Percentiles rank a stretch among this genome's conserved stretches.
phyloP scores from a whole-genome alignment of 441 rosid genomes.

The Euphorbia schlechtendalii region DNA sequence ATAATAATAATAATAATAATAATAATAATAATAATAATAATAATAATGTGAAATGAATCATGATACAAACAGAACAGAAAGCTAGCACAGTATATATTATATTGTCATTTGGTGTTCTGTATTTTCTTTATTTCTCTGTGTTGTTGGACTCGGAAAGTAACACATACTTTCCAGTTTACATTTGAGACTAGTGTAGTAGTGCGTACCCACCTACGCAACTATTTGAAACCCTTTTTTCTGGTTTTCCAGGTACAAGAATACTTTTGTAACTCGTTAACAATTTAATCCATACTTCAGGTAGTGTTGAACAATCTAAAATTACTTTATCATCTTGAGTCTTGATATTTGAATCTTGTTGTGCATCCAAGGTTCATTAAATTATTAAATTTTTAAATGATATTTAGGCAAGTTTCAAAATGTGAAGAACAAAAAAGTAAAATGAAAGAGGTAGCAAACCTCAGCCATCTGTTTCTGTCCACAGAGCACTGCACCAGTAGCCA shows the following conservation, averaged over 20 bases:
- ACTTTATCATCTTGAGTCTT: background rate
- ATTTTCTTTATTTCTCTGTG: background rate
- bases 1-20: too few relatives aligned
- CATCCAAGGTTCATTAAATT: too few relatives aligned
- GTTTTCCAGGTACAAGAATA: background rate
- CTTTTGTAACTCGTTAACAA: background rate
- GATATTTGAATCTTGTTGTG: background rate
- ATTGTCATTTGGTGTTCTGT: too few relatives aligned
- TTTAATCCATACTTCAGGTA: background rate
- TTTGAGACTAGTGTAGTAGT: too few relatives aligned
- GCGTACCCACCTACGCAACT: background rate
- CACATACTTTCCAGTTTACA: too few relatives aligned
- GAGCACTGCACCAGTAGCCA: slow-evolving; percentile 65
- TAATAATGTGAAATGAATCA: too few relatives aligned
- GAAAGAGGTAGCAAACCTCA: slow-evolving; percentile 46
- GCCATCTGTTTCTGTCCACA: slow-evolving; percentile 98
- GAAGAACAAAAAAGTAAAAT: background rate
- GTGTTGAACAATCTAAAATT: background rate
- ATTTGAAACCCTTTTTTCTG: background rate
- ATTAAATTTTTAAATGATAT: too few relatives aligned
- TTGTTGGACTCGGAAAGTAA: background rate
- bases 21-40: too few relatives aligned
- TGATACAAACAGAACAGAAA: background rate
- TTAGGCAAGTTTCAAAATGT: background rate
- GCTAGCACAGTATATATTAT: background rate